Percentiles rank a stretch among this genome's conserved stretches.
Conservation (phyloP, 129 eudicot genomes). For the Flaveria robusta region DNA sequence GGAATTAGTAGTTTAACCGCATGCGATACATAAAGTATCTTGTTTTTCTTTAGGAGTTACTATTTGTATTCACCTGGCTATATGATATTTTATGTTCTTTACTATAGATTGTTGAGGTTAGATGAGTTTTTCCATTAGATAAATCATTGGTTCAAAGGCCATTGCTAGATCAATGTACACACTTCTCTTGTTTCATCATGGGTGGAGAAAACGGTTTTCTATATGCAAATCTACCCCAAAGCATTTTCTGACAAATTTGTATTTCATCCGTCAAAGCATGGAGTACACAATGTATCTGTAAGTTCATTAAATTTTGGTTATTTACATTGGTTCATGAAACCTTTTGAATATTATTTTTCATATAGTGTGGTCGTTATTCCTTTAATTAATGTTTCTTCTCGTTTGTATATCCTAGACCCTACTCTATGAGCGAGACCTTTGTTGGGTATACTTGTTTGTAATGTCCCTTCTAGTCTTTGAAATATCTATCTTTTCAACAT, state of each 20-base stretch:
- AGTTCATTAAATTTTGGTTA: slow-evolving; percentile 35
- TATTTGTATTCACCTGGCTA: neutral
- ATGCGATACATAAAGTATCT: too few relatives aligned
- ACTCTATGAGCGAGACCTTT: too few relatives aligned
- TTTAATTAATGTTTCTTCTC: neutral
- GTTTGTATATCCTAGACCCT: too few relatives aligned
- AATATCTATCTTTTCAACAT: neutral
- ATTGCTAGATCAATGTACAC: slow-evolving; percentile 40
- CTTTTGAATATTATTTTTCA: neutral
- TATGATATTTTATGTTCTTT: neutral
- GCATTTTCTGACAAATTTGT: slow-evolving; percentile 63
- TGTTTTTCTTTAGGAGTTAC: neutral
- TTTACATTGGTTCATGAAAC: slow-evolving; percentile 1
- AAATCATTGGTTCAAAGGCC: slow-evolving; percentile 34
- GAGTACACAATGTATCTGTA: slow-evolving; percentile 46
- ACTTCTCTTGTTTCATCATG: slow-evolving; percentile 61
- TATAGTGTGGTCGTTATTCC: slow-evolving; percentile 1
- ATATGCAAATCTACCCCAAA: slow-evolving; percentile 43
- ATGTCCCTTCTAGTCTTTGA: neutral
- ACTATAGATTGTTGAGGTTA: slow-evolving; percentile 54
- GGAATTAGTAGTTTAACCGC: neutral
- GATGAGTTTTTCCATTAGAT: slow-evolving; percentile 36
- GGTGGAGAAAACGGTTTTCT: slow-evolving; percentile 42
- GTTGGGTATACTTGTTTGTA: neutral
- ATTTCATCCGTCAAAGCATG: slow-evolving; percentile 49